phyloP scores from a whole-genome alignment of 768 basidiomycete species.

The Naganishia vishniacii region DNA sequence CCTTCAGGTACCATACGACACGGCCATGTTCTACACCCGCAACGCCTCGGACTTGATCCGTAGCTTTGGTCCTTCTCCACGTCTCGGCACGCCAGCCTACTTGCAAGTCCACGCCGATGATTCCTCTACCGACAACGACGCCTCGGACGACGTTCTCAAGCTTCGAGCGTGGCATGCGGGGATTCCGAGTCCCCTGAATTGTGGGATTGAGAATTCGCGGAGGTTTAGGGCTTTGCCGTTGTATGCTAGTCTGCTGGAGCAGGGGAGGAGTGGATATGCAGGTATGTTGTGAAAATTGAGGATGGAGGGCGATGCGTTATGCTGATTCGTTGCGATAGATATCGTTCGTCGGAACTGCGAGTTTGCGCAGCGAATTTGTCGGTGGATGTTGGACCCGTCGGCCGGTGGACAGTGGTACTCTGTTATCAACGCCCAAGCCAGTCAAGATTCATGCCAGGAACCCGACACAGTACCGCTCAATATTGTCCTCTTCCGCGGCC shows the following conservation, averaged over 20 bases:
- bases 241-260: constrained; percentile 48
- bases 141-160: not conserved
- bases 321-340: too few species aligned
- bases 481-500: constrained; percentile 48
- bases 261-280: constrained; percentile 50
- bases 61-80: constrained; percentile 48
- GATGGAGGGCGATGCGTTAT: not conserved
- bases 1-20: constrained; percentile 47
- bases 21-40: constrained; percentile 51
- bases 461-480: constrained; percentile 45
- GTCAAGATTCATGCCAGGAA: too few species aligned
- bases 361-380: constrained; percentile 47
- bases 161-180: constrained; percentile 21
- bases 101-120: constrained; percentile 36
- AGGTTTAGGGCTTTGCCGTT: constrained; percentile 52
- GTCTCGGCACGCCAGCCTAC: constrained; percentile 47
- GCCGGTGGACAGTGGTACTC: constrained; percentile 31
- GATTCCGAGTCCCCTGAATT: constrained; percentile 49
- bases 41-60: constrained; percentile 35
- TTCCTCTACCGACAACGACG: not conserved
- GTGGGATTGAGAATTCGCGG: constrained; percentile 51
- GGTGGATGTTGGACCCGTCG: constrained; percentile 36
- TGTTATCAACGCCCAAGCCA: constrained; percentile 33
- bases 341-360: constrained; percentile 49
- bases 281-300: constrained; percentile 28